Evolutionary conservation across 495 filamentous ascomycete genomes (phyloP).

Genomic region (Penicillium pancosmium): DNA sequence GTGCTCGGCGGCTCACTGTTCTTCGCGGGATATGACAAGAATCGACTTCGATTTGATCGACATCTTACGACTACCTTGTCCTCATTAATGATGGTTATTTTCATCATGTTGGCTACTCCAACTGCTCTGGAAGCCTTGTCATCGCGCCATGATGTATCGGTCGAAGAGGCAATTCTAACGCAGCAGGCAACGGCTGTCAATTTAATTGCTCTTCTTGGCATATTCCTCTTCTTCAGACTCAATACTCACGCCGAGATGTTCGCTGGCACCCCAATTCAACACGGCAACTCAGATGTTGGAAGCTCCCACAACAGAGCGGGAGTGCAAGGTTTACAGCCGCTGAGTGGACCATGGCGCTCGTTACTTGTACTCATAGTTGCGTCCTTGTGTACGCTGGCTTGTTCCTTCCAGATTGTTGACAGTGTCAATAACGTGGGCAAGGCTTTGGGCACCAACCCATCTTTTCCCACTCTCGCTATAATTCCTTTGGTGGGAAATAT

Average conservation of each 20-base stretch:
- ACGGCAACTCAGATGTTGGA: background rate
- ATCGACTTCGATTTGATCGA: constrained; percentile 27
- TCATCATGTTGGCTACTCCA: constrained; percentile 26
- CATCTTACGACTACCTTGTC: constrained; percentile 27
- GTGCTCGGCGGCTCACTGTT: constrained; percentile 30
- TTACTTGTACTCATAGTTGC: constrained; percentile 14
- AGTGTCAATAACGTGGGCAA: constrained; percentile 23
- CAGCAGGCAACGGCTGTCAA: constrained; percentile 1
- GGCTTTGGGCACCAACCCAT: constrained; percentile 17
- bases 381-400: constrained; percentile 22
- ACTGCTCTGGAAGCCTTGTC: constrained; percentile 30
- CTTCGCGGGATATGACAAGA: constrained; percentile 23
- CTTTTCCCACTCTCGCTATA: constrained; percentile 28
- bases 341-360: background rate
- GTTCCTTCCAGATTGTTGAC: constrained; percentile 28
- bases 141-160: constrained; percentile 1
- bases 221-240: constrained; percentile 3
- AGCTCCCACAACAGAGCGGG: background rate
- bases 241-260: constrained; percentile 3
- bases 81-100: constrained; percentile 29
- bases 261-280: background rate
- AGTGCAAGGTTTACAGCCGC: background rate
- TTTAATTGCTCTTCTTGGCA: background rate
- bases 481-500: constrained; percentile 33
- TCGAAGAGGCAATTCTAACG: background rate